phyloP scores from a whole-genome alignment of 306 rosid species.

The Castanopsis chinensis region DNA sequence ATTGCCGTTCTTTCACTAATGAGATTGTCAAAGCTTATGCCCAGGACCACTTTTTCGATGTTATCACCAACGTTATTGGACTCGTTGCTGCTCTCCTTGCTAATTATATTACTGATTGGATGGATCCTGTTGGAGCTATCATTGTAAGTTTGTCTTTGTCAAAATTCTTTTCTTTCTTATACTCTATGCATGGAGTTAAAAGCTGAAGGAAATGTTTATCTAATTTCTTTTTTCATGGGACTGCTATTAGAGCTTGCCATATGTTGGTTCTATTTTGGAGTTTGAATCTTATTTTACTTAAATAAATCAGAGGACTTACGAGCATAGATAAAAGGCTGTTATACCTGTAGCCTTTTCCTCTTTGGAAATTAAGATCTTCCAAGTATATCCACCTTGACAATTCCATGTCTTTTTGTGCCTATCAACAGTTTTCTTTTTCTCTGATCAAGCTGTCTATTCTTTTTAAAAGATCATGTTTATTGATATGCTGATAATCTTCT shows the following conservation, averaged over 20 bases:
- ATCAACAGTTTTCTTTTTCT: not conserved
- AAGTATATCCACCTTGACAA: not conserved
- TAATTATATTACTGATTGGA: constrained; percentile 74
- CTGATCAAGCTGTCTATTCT: not conserved
- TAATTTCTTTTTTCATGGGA: not conserved
- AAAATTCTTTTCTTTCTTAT: not conserved
- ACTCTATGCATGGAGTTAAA: not conserved
- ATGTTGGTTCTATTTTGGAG: not conserved
- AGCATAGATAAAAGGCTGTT: constrained; percentile 4
- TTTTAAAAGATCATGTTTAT: not conserved
- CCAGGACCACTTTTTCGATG: constrained; percentile 98
- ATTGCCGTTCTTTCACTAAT: constrained; percentile 82
- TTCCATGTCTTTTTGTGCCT: not conserved
- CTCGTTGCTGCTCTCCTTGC: constrained; percentile 94
- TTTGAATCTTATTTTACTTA: not conserved
- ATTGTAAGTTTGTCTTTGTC: constrained; percentile 58
- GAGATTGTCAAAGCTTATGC: constrained; percentile 97
- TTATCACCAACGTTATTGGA: constrained; percentile 88
- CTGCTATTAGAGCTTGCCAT: not conserved
- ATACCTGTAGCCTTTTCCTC: not conserved
- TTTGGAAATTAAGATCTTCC: not conserved
- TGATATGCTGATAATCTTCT: not conserved
- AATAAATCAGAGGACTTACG: constrained; percentile 3
- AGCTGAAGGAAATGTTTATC: not conserved
- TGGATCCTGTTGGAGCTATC: constrained; percentile 97